Percentiles rank a stretch among this genome's conserved stretches.
phyloP scores from a whole-genome alignment of 495 filamentous ascomycete genomes.

The Annulohypoxylon stygium region DNA sequence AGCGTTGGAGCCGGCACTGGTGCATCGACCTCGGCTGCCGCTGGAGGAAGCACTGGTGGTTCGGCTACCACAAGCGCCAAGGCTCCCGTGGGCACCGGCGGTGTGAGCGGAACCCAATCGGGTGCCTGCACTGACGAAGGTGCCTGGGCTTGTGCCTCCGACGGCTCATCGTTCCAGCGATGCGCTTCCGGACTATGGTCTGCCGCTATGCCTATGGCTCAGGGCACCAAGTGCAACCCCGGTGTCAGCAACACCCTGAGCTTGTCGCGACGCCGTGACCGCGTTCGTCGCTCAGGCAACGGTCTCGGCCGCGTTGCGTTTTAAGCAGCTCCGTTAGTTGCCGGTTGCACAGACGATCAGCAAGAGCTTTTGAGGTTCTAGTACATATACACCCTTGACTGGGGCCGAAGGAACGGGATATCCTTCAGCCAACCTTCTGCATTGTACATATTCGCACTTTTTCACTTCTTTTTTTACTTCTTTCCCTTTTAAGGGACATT shows the following conservation, averaged over 20 bases:
- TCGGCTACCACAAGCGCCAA: slow-evolving; percentile 42
- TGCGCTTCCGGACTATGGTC: slow-evolving; percentile 76
- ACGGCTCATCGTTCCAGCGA: slow-evolving; percentile 71
- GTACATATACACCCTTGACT: slow-evolving; percentile 21
- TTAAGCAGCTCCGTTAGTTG: neutral
- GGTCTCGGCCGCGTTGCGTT: slow-evolving; percentile 9
- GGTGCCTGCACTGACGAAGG: slow-evolving; percentile 66
- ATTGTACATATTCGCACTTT: slow-evolving; percentile 33
- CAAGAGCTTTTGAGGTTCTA: neutral
- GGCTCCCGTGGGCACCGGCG: slow-evolving; percentile 31
- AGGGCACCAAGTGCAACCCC: slow-evolving; percentile 69
- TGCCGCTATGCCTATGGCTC: slow-evolving; percentile 62
- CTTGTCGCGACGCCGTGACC: slow-evolving; percentile 46
- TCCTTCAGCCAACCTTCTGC: slow-evolving; percentile 16
- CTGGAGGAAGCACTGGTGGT: slow-evolving; percentile 18
- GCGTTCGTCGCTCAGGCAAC: slow-evolving; percentile 35
- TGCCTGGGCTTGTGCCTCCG: slow-evolving; percentile 73
- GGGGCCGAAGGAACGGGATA: slow-evolving; percentile 18
- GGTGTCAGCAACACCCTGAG: slow-evolving; percentile 64
- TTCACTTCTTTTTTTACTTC: slow-evolving; percentile 4
- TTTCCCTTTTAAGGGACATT: slow-evolving; percentile 12
- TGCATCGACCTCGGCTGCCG: slow-evolving; percentile 37
- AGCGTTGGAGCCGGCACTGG: slow-evolving; percentile 45
- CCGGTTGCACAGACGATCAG: neutral
- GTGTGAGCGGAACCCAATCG: slow-evolving; percentile 34